Base-by-base conservation (phyloP, 768 basidiomycete genomes). In the Leccinum boreale region DNA sequence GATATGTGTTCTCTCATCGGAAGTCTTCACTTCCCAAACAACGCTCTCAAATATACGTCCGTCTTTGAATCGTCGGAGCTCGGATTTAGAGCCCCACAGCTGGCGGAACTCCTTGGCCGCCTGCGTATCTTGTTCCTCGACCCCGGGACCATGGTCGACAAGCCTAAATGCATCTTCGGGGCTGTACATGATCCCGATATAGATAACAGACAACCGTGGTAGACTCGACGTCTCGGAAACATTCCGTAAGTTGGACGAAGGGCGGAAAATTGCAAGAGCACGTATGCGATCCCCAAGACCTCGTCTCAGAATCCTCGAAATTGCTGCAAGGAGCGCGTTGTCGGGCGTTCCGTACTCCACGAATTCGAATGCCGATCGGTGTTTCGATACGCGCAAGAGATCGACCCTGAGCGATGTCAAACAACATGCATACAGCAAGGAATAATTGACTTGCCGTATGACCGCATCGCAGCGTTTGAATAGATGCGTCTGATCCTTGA, bases 51-150 rank as follows among this genome's bases (percentile, higher is more conserved):
- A 68, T 60, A 98, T 98, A 17, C 88, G 82, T 1, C 96, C 96
- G 65, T 99, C 95, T 72, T 98, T 95, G 79, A 99, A 99, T 39
- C 95, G 83, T 6, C 97, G 82, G 17, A 98, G 77, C 67, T 98
- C 96, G 0, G 94, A 87, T 71, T 94, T 96, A 39, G 83, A 77
- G 0, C 95, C 96, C 97, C 97, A 99, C 62, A 98, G 77, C 5
- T 84, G 81, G 23, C 87, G 84, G 79, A 97, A 99, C 3, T 76
- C 78, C 47, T 80, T 73, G 0, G 81, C 77, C 5, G 72, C 78
- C 10, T 75, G 70, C 23, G 78, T 74, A 51, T 87, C 79, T 45
- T 79, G 68, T 39, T 87, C 85, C 11, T 85, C 85, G 52, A 85
- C 90, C 0, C 87, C 70, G 1, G 96, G 96, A 3, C 96, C 96